Evolutionary conservation across 169 alveolate genomes (phyloP).

Genomic region (Miamiensis avidus): DNA sequence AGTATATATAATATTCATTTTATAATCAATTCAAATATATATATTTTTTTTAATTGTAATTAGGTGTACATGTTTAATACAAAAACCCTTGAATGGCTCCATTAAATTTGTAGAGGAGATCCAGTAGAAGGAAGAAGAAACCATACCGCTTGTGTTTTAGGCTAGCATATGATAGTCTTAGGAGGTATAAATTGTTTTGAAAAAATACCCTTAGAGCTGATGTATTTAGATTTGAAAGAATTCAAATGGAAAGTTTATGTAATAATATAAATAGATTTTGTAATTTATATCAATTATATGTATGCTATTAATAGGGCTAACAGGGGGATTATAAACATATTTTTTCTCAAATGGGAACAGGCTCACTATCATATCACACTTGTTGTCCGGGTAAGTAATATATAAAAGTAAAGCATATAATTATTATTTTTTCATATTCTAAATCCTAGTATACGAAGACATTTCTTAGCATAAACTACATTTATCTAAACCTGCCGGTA

Average conservation of each 20-base stretch:
- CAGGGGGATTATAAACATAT: no score
- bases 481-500: background rate
- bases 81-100: background rate
- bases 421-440: no score
- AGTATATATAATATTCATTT: background rate
- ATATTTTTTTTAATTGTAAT: no score
- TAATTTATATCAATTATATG: background rate
- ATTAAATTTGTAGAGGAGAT: background rate
- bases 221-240: background rate
- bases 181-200: background rate
- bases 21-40: no score
- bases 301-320: no score
- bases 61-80: background rate
- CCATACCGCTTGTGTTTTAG: background rate
- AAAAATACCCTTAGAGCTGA: background rate
- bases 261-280: background rate
- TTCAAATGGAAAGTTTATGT: background rate
- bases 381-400: background rate
- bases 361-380: background rate
- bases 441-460: background rate
- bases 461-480: background rate
- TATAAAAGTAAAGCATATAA: no score
- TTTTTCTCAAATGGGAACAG: no score
- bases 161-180: background rate
- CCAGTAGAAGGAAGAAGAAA: background rate